These are phyloP conservation scores for Lolium multiflorum DNA, from an alignment of 176 grass and related monocot genomes.

Conservation along the genomic window DNA sequence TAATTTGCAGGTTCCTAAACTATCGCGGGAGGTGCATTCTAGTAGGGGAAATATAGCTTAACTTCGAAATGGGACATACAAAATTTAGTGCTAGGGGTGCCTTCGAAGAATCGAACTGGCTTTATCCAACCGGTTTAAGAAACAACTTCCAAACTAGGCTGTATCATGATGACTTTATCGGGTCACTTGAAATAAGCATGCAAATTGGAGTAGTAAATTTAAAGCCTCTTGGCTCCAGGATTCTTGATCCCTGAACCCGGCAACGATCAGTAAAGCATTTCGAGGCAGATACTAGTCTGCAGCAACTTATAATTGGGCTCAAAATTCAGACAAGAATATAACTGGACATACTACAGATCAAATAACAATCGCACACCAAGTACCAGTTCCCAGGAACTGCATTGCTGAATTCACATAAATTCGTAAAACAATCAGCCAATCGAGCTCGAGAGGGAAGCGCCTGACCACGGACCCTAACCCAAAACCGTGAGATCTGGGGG, in stretches of 20 bases:
- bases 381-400: background rate
- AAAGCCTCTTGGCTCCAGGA: background rate
- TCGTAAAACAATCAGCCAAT: background rate
- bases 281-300: background rate
- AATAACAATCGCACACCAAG: background rate
- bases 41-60: background rate
- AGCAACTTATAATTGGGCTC: background rate
- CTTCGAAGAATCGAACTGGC: background rate
- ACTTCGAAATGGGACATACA: background rate
- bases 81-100: background rate
- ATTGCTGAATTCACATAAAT: background rate
- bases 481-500: background rate
- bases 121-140: too few species aligned
- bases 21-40: background rate
- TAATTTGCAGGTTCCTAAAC: constrained; percentile 10
- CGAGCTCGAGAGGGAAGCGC: background rate
- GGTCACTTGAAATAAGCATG: background rate
- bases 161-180: background rate
- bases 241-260: background rate
- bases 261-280: background rate
- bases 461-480: background rate
- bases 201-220: too few species aligned
- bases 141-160: constrained; percentile 2
- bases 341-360: background rate
- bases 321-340: background rate